Evolutionary conservation across 257 asterid species (phyloP), one percentile per base, ranked within the genome.

Genomic region (Pogostemon cablin): DNA sequence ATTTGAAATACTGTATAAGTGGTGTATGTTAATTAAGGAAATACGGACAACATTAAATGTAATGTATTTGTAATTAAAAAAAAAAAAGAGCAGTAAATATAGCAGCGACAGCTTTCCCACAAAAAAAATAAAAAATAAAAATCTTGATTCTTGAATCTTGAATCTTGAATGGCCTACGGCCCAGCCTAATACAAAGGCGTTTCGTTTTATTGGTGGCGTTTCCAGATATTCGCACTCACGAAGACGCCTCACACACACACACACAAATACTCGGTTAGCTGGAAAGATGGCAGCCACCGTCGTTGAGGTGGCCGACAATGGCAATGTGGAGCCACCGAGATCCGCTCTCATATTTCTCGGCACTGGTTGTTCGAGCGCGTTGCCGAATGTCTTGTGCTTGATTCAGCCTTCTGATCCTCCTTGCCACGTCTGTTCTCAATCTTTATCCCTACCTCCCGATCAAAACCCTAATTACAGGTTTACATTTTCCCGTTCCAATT

Each of bases 321-420:
- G 93, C 79, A 80, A 80, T 75, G 86, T 44, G 11, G 82, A 59
- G 62, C 76, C 77, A 40, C 85, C 76, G 67, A 77, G 57, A 70
- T 91, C 99, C 38, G 90, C 95, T 40, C 71, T 93, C 81, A 87
- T 93, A 66, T 93, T 91, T 78, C 86, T 93, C 10, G 97, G 99
- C 32, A 93, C 97, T 25, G 99, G 99, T 63, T 93, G 99, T 80
- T 91, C 99, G n/a, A 91, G 96, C 77, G 89, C 96, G 15, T 74
- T 91, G 59, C 99, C 99, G 8, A 91, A 89, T 43, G 91, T 88
- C 1, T 60, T 91, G 76, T 93, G 99, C 81, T 78, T 93, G 82
- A 86, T 91, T 80, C 91, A 81, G 56, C 95, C 96, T 20, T 83
- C 93, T 34, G 86, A 91, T 82, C 98, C 99, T 68, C 96, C 98